Evolutionary conservation across 2,329 filamentous ascomycete genomes (phyloP), one percentile per base, ranked within the genome.

Genomic region (Purpureocillium takamizusanense): DNA sequence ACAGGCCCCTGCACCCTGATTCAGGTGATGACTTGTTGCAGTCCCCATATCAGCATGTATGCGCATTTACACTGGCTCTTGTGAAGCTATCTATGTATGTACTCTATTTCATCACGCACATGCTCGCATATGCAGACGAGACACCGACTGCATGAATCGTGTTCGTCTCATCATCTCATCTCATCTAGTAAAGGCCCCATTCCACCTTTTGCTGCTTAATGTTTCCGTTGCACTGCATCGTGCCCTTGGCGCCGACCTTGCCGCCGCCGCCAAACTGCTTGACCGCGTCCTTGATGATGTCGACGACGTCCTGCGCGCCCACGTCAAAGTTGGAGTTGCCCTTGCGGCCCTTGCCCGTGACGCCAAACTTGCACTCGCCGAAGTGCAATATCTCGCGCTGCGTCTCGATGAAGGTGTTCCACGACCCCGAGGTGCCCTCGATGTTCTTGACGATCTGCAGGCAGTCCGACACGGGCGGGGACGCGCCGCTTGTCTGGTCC

Each of bases 261-360:
- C 56, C 57, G 33, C 35, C 40, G 7, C 48, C 42, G 7, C 53
- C 54, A 46, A 54, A 63, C 31, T 42, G 38, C 2, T 40, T 42
- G 17, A 63, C 44, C 0, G 57, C 41, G 3, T 57, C 46, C 29
- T 46, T 52, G 41, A 63, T 58, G 31, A 61, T 44, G 38, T 62
- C 57, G 33, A 62, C 51, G 30, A 61, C 47, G 39, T 64, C 57
- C 48, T 62, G 56, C 13, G 50, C 56, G 37, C 58, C 54, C 10
- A 59, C 44, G n/a, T 51, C 40, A 41, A 58, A 62, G 17, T 51
- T 23, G 18, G 53, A 41, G 36, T 55, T 53, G 21, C 57, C 59
- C 32, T 46, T 41, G 2, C 38, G 45, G 30, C 42, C 39, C 8
- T 36, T 50, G 4, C 44, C 40, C 43, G 59, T 40, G 21, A 62